These are phyloP conservation scores for Fusarium sacchari DNA, from an alignment of 2,329 filamentous ascomycete genomes.

Conservation along the genomic window DNA sequence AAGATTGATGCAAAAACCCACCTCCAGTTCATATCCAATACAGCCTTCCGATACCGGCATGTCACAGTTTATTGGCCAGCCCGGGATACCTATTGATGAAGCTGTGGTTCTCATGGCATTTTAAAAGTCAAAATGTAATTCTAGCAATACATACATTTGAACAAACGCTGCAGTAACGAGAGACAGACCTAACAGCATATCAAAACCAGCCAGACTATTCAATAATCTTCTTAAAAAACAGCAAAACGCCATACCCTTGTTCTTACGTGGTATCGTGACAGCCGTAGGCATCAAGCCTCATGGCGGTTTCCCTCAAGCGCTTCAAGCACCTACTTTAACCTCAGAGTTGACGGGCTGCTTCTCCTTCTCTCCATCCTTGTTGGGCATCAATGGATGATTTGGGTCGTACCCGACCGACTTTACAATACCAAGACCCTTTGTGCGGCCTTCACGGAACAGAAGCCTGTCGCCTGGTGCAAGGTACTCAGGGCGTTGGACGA, in stretches of 20 bases:
- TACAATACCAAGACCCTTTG: slow-evolving; percentile 94
- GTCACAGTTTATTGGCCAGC: neutral
- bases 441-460: slow-evolving; percentile 92
- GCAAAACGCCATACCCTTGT: slow-evolving; percentile 22
- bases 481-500: slow-evolving; percentile 94
- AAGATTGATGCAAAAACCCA: neutral
- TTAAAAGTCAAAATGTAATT: neutral
- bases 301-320: neutral
- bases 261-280: slow-evolving; percentile 26
- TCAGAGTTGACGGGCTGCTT: slow-evolving; percentile 33
- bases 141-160: neutral
- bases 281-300: neutral
- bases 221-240: neutral
- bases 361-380: slow-evolving; percentile 29
- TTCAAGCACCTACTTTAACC: slow-evolving; percentile 41
- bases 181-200: slow-evolving; percentile 5
- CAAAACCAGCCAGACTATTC: neutral
- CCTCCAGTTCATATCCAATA: neutral
- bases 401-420: slow-evolving; percentile 90
- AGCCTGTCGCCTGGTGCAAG: slow-evolving; percentile 87
- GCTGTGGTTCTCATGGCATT: neutral
- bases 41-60: too few relatives aligned
- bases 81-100: neutral
- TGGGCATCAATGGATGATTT: slow-evolving; percentile 53
- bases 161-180: slow-evolving; percentile 18